Percentiles rank a stretch among this genome's conserved stretches.
Conservation (phyloP, 108 stramenopile species). For the Cylindrotheca fusiformis region DNA sequence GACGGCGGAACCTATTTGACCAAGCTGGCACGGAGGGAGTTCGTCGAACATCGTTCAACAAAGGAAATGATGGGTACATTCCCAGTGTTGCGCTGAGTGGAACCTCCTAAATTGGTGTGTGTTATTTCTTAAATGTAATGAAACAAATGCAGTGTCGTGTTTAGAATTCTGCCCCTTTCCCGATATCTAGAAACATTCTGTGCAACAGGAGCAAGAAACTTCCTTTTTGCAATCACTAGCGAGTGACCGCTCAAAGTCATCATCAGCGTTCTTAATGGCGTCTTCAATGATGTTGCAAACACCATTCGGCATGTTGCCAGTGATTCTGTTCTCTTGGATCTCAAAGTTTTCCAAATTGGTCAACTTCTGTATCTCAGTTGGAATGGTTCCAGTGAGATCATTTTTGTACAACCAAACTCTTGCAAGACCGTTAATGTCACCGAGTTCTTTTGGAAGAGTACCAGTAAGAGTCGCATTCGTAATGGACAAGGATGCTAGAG, state of each 20-base stretch:
- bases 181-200: no score
- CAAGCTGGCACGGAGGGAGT: slow-evolving; percentile 1
- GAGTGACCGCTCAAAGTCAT: no score
- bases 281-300: slow-evolving; percentile 38
- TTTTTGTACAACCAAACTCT: slow-evolving; percentile 58
- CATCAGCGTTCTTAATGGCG: no score
- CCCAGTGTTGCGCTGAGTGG: no score
- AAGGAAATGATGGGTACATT: no score
- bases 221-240: no score
- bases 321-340: slow-evolving; percentile 55
- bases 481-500: slow-evolving; percentile 45
- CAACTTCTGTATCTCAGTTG: slow-evolving; percentile 46
- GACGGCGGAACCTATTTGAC: slow-evolving; percentile 71
- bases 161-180: no score
- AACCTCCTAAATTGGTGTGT: no score
- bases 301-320: slow-evolving; percentile 40
- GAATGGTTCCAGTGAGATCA: slow-evolving; percentile 45
- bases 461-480: slow-evolving; percentile 41
- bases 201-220: no score
- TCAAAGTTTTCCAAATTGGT: slow-evolving; percentile 45
- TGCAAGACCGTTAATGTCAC: slow-evolving; percentile 26
- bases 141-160: background rate
- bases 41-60: background rate
- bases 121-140: no score
- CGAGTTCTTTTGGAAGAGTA: slow-evolving; percentile 45